Evolutionary conservation across 2,329 filamentous ascomycete genomes (phyloP), one percentile per base, ranked within the genome.

Genomic region (Botrytis galanthina): DNA sequence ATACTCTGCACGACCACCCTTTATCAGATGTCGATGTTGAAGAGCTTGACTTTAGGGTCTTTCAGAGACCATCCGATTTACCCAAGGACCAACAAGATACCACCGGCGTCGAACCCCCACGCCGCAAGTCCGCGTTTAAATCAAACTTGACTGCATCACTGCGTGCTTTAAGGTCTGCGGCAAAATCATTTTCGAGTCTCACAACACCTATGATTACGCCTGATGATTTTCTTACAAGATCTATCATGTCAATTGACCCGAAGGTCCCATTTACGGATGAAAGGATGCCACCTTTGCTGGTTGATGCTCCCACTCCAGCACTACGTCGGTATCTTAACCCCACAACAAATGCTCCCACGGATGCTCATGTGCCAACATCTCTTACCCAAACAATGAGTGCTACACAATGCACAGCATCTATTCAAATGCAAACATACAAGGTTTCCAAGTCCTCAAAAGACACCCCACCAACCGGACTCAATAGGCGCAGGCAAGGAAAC

Each of bases 401-500:
- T 80, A 82, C 84, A 74, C 83, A 83, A 70, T 91, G 88, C 78
- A 90, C 89, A 22, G 89, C 90, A 39, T 91, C 90, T 2, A 92
- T 92, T 74, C 90, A 92, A 80, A 91, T 92, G 90, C 89, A 91
- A 78, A 92, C 90, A 0, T 92, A 92, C 84, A 85, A 89, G 48
- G 73, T 77, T 48, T 81, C 78, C 42, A 76, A 76, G 48, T 81
- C 78, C 70, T 73, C 77, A 61, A 82, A 75, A 73, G 73, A 74
- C 42, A 76, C 86, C 86, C 78, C 85, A 85, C 77, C 78, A 46
- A 73, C 61, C 57, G 77, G 80, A 14, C 80, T 78, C 32, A 81
- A 78, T 71, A 77, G 76, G 42, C 79, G 78, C n/a, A 79, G 79
- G 35, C 74, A 77, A 70, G 72, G 76, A 29, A 76, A 77, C 4